Evolutionary conservation across 2,329 filamentous ascomycete genomes (phyloP), one percentile per base, ranked within the genome.

Genomic region (Juglanconis oblonga): DNA sequence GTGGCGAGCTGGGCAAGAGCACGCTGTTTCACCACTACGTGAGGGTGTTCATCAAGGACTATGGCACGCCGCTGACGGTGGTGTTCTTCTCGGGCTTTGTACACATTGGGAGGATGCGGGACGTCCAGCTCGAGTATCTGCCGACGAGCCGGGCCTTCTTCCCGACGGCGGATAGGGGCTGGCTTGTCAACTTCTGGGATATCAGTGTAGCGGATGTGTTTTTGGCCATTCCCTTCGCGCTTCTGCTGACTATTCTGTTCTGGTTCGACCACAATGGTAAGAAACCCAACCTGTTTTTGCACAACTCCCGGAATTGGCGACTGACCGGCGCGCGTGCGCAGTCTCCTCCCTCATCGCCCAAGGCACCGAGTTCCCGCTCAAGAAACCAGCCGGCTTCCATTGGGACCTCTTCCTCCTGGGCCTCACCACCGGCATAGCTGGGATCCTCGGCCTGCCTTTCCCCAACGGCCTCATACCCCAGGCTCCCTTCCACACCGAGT

Each of bases 1-100:
- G 89, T 68, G 88, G 88, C 59, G 81, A 87, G 61, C 72, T 96
- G 11, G 91, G 91, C 32, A 78, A 79, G 17, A 88, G 89, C 68
- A 83, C 82, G 53, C 79, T 96, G 1, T 94, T 96, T 72, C 83
- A 86, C 17, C 87, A 92, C 59, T 85, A 87, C 42, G 76, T 95
- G 8, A 84, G 92, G 24, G 87, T 93, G 64, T 96, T 96, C 67
- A 81, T 96, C 65, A 92, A 95, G 71, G 92, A 96, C 72, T 96
- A 96, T 70, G 92, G 91, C 55, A 96, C 91, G 0, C 91, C 92
- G 0, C 77, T 94, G 62, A 91, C 89, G 0, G 84, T 93, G 57
- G 77, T 96, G 62, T 96, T 96, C 79, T 96, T 96, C 72, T 92
- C 92, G 0, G 92, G 92, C 0, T 96, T 96, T 68, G 88, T 95